phyloP scores from a whole-genome alignment of 805 yeast genomes.

The Wickerhamiella parazyma region DNA sequence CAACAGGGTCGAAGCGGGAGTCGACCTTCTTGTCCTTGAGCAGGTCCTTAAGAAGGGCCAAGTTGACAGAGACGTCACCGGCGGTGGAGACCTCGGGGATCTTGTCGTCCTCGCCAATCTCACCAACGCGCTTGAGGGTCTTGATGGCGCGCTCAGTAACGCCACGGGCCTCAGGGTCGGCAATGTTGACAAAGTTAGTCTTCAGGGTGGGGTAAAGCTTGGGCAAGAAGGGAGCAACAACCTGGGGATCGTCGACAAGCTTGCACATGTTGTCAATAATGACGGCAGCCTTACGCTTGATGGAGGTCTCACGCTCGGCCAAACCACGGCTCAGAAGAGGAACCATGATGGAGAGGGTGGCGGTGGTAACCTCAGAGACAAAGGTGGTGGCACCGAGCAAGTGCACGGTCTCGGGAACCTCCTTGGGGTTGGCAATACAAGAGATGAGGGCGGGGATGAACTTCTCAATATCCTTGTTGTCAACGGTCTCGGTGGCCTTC shows the following conservation, averaged over 20 bases:
- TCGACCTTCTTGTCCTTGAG: slow-evolving; percentile 49
- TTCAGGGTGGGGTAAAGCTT: slow-evolving; percentile 92
- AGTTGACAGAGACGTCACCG: slow-evolving; percentile 87
- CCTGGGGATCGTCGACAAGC: slow-evolving; percentile 99
- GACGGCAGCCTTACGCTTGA: slow-evolving; percentile 99
- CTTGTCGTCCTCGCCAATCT: slow-evolving; percentile 73
- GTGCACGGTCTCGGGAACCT: slow-evolving; percentile 98
- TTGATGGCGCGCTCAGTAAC: slow-evolving; percentile 93
- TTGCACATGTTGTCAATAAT: slow-evolving; percentile 99
- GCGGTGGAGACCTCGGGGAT: slow-evolving; percentile 98
- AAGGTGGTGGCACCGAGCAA: slow-evolving; percentile 98
- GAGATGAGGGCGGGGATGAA: slow-evolving; percentile 95
- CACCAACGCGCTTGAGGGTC: slow-evolving; percentile 99
- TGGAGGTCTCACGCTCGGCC: slow-evolving; percentile 98
- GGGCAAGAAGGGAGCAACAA: slow-evolving; percentile 97
- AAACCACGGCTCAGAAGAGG: slow-evolving; percentile 98
- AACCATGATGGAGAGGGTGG: slow-evolving; percentile 98
- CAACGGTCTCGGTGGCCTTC: slow-evolving; percentile 93
- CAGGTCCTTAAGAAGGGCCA: slow-evolving; percentile 63
- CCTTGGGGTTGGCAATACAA: slow-evolving; percentile 93
- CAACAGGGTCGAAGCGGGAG: slow-evolving; percentile 64
- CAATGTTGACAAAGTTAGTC: slow-evolving; percentile 88
- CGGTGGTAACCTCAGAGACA: slow-evolving; percentile 98
- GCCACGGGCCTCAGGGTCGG: slow-evolving; percentile 99
- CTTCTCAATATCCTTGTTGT: slow-evolving; percentile 99